These are phyloP conservation scores for Trypanosoma platydactyli DNA, from an alignment of 208 protist genomes.

Conservation along the genomic window DNA sequence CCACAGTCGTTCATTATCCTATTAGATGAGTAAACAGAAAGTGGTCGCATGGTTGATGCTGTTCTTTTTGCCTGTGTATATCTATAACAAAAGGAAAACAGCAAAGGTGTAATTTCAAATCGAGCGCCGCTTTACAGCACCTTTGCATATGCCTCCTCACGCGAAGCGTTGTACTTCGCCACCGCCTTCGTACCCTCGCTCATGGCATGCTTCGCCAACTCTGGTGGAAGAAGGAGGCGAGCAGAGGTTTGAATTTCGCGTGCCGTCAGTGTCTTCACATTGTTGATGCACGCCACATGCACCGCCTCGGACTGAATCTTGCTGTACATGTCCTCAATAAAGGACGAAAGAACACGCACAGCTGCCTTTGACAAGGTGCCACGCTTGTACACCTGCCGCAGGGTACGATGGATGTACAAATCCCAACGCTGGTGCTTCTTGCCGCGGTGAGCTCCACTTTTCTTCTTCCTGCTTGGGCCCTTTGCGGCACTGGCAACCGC, in stretches of 20 bases:
- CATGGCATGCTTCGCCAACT: conserved; percentile 99
- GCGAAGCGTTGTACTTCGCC: conserved; percentile 93
- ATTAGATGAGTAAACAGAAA: conserved; percentile 9
- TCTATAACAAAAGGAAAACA: conserved; percentile 11
- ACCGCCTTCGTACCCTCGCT: conserved; percentile 99
- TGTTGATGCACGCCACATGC: conserved; percentile 97
- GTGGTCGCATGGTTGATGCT: no score
- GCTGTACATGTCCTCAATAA: conserved; percentile 99
- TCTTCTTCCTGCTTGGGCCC: conserved; percentile 50
- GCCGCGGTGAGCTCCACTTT: conserved; percentile 42
- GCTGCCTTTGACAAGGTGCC: conserved; percentile 96
- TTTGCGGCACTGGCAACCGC: conserved; percentile 94
- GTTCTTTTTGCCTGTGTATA: neutral
- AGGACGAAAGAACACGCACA: conserved; percentile 98
- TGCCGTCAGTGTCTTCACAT: conserved; percentile 95
- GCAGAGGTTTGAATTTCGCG: conserved; percentile 98
- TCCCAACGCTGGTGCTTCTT: conserved; percentile 91
- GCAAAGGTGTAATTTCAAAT: conserved; percentile 7
- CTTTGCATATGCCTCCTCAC: conserved; percentile 77
- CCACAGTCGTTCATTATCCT: no score
- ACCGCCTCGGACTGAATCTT: conserved; percentile 96
- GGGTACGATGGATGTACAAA: conserved; percentile 93
- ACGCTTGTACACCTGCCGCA: conserved; percentile 98
- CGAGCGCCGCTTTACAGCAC: conserved; percentile 12
- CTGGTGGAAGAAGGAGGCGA: conserved; percentile 97